Percentiles rank a stretch among this genome's conserved stretches.
Conservation (phyloP, 2,329 filamentous ascomycete species). For the Monosporascus sp. region DNA sequence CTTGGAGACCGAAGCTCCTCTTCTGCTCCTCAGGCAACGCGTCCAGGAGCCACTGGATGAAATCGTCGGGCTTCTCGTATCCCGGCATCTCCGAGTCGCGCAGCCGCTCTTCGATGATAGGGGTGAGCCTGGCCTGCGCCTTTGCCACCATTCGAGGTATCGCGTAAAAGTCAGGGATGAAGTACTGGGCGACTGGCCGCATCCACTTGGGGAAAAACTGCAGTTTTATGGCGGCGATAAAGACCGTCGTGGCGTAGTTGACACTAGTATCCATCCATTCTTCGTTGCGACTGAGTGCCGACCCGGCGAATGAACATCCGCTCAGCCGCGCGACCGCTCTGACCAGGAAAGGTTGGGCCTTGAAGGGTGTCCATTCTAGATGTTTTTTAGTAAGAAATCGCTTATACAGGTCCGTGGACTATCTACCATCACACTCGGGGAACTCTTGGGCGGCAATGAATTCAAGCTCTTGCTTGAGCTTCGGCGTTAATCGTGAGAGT, state of each 20-base stretch:
- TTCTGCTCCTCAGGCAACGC: conserved; percentile 30
- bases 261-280: conserved; percentile 49
- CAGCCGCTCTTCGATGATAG: conserved; percentile 41
- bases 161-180: conserved; percentile 41
- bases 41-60: conserved; percentile 43
- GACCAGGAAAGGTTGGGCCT: conserved; percentile 47
- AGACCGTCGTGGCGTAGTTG: conserved; percentile 45
- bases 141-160: conserved; percentile 38
- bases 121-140: conserved; percentile 38
- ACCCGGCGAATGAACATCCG: conserved; percentile 48
- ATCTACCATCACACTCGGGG: conserved; percentile 37
- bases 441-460: conserved; percentile 42
- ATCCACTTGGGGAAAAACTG: conserved; percentile 47
- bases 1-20: conserved; percentile 32
- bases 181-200: conserved; percentile 39
- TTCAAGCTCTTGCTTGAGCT: conserved; percentile 42
- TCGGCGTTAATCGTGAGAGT: conserved; percentile 39
- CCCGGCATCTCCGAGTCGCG: conserved; percentile 33
- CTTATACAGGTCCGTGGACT: not conserved
- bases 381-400: conserved; percentile 2
- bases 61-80: conserved; percentile 38
- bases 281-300: conserved; percentile 44
- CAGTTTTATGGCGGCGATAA: conserved; percentile 43
- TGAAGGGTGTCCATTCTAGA: conserved; percentile 50
- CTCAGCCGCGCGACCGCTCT: conserved; percentile 48